Evolutionary conservation across 352 stramenopile species (phyloP).

Genomic region (Phytophthora boehmeriae): DNA sequence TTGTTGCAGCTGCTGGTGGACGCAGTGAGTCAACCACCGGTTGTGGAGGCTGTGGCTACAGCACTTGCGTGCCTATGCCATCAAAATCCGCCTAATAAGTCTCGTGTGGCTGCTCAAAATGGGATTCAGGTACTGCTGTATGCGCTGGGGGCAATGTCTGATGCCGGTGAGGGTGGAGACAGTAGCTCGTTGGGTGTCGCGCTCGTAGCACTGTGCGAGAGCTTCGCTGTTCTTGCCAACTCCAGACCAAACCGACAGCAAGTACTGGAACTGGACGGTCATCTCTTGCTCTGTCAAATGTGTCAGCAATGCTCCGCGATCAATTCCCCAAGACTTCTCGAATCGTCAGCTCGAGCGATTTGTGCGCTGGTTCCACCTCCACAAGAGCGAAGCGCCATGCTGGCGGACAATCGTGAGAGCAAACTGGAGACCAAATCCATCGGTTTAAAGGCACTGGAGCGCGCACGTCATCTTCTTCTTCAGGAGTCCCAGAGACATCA

Average conservation of each 20-base stretch:
- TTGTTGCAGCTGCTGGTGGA: constrained; percentile 73
- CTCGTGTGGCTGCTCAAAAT: constrained; percentile 63
- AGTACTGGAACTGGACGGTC: constrained; percentile 63
- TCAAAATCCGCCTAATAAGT: constrained; percentile 70
- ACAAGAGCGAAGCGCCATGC: constrained; percentile 37
- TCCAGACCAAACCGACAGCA: constrained; percentile 52
- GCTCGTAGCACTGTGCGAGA: constrained; percentile 58
- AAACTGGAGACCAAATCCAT: constrained; percentile 65
- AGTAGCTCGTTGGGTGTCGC: constrained; percentile 40
- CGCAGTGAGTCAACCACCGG: constrained; percentile 33
- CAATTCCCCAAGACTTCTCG: constrained; percentile 33
- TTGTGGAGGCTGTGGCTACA: constrained; percentile 54
- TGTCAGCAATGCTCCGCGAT: constrained; percentile 44
- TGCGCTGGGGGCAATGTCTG: constrained; percentile 38
- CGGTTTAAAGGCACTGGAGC: constrained; percentile 52
- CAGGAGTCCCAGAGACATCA: constrained; percentile 18
- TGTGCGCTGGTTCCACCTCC: constrained; percentile 54
- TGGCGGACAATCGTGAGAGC: constrained; percentile 56
- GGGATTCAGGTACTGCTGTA: constrained; percentile 77
- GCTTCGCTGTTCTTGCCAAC: constrained; percentile 51
- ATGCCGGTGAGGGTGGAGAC: constrained; percentile 25
- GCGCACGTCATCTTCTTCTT: constrained; percentile 44
- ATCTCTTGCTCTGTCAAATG: constrained; percentile 55
- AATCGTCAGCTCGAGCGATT: constrained; percentile 54
- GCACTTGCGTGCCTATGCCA: constrained; percentile 67